Conservation (phyloP, 2,329 filamentous ascomycete species). For the Penicillium polonicum region DNA sequence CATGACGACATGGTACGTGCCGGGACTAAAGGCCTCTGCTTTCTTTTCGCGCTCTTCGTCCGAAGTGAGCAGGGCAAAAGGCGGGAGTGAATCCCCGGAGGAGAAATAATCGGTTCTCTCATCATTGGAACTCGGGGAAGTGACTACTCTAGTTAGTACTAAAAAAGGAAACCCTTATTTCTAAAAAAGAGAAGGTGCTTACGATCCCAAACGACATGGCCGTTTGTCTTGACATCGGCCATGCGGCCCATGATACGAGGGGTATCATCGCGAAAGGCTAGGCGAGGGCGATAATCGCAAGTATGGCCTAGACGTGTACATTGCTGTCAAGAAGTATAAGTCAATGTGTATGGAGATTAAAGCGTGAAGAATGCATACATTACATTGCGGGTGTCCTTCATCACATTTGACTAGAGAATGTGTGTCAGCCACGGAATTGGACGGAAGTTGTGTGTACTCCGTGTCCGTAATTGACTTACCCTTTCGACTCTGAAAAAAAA, state of each 20-base stretch:
- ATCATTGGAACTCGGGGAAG: slow-evolving; percentile 30
- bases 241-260: slow-evolving; percentile 52
- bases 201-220: slow-evolving; percentile 59
- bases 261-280: slow-evolving; percentile 58
- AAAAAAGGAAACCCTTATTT: background rate
- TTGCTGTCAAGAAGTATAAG: slow-evolving; percentile 40
- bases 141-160: slow-evolving; percentile 27
- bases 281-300: slow-evolving; percentile 58
- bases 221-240: slow-evolving; percentile 51
- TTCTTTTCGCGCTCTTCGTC: slow-evolving; percentile 61
- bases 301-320: slow-evolving; percentile 56
- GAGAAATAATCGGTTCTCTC: slow-evolving; percentile 31
- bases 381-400: slow-evolving; percentile 55
- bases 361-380: slow-evolving; percentile 40
- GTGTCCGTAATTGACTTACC: slow-evolving; percentile 22
- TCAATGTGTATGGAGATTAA: background rate
- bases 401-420: slow-evolving; percentile 54
- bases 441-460: too few relatives aligned
- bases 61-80: slow-evolving; percentile 53
- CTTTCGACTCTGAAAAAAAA: slow-evolving; percentile 38
- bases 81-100: slow-evolving; percentile 51
- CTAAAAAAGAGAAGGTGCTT: slow-evolving; percentile 28
- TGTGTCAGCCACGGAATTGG: slow-evolving; percentile 19
- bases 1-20: slow-evolving; percentile 56
- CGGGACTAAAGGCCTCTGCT: slow-evolving; percentile 51